A percentile compares a stretch with the other conserved stretches of the same genome.
phyloP scores from a whole-genome alignment of 2,329 filamentous ascomycete genomes.

The Thielaviopsis punctulata region DNA sequence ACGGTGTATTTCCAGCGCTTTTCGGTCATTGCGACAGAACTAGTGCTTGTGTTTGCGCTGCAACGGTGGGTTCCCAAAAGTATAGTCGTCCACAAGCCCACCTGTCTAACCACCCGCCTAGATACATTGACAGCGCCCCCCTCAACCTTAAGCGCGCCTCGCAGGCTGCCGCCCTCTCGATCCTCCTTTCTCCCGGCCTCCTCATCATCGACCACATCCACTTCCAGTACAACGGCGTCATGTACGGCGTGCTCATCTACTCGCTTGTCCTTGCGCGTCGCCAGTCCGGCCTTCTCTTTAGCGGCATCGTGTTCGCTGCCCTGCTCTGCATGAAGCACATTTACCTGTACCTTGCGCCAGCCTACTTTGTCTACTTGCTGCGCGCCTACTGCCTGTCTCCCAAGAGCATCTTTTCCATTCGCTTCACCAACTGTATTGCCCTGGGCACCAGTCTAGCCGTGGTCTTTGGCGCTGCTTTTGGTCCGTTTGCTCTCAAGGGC shows the following conservation, averaged over 20 bases:
- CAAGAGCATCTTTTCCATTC: slow-evolving; percentile 57
- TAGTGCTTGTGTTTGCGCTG: slow-evolving; percentile 69
- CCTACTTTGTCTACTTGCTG: slow-evolving; percentile 89
- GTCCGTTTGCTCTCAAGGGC: slow-evolving; percentile 65
- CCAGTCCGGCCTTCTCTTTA: slow-evolving; percentile 55
- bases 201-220: slow-evolving; percentile 97
- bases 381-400: slow-evolving; percentile 73
- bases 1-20: slow-evolving; percentile 83
- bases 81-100: neutral
- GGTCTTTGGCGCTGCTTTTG: slow-evolving; percentile 69
- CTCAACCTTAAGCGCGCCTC: slow-evolving; percentile 51
- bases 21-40: slow-evolving; percentile 74
- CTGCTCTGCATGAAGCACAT: slow-evolving; percentile 95
- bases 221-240: slow-evolving; percentile 96
- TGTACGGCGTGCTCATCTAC: slow-evolving; percentile 79
- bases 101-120: slow-evolving; percentile 19
- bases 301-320: slow-evolving; percentile 67
- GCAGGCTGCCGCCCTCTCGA: slow-evolving; percentile 73
- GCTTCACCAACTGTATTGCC: slow-evolving; percentile 65
- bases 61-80: slow-evolving; percentile 35
- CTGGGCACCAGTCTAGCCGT: slow-evolving; percentile 54
- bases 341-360: slow-evolving; percentile 87
- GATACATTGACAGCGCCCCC: slow-evolving; percentile 58
- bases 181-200: slow-evolving; percentile 79
- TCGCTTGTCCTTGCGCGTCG: slow-evolving; percentile 72